These are phyloP conservation scores for Quercus phellos DNA, from an alignment of 331 rosid genomes.

Conservation along the genomic window DNA sequence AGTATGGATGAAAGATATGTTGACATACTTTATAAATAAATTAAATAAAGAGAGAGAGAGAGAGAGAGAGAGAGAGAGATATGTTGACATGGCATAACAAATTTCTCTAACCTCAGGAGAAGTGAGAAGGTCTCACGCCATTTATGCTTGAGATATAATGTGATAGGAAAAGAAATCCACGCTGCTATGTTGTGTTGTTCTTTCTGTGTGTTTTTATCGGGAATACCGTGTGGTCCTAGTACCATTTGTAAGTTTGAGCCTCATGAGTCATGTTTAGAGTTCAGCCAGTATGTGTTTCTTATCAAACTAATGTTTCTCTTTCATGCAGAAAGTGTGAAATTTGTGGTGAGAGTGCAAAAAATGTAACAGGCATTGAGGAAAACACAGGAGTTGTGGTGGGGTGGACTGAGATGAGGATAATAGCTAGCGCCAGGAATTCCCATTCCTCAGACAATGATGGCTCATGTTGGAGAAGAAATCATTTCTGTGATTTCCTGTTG, in stretches of 20 bases:
- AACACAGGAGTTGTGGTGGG: background rate
- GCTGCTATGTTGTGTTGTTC: background rate
- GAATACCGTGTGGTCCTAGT: too few species aligned
- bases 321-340: background rate
- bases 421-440: background rate
- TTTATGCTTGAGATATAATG: background rate
- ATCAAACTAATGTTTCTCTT: background rate
- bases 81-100: too few species aligned
- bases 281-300: background rate
- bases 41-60: background rate
- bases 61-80: background rate
- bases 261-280: background rate
- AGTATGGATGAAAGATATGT: too few species aligned
- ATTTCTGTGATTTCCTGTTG: background rate
- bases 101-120: too few species aligned
- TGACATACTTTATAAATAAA: too few species aligned
- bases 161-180: background rate
- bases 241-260: background rate
- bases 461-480: background rate
- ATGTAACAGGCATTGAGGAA: background rate
- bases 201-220: background rate
- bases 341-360: background rate
- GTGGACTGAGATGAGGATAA: background rate
- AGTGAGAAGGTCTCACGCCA: too few species aligned
- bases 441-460: background rate